Evolutionary conservation across 331 rosid genomes (phyloP).

Genomic region (Erythrophleum ivorense): DNA sequence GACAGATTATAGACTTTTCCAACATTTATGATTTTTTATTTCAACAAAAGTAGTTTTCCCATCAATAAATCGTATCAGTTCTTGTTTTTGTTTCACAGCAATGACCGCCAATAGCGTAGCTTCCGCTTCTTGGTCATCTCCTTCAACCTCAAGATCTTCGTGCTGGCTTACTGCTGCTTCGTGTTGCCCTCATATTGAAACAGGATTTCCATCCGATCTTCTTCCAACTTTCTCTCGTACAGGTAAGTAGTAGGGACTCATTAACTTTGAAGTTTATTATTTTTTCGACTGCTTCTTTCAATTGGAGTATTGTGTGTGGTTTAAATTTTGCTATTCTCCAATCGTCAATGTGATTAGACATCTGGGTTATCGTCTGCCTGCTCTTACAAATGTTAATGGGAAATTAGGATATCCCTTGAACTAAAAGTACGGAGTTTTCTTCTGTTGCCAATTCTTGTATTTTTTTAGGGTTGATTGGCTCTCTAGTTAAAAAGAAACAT

Average conservation of each 20-base stretch:
- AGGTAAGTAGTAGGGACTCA: not conserved
- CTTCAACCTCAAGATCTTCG: not conserved
- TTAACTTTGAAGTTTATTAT: not conserved
- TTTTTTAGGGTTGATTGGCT: not conserved
- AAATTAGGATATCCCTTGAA: not conserved
- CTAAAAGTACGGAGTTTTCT: not conserved
- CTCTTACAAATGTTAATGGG: not conserved
- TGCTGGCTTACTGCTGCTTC: not conserved
- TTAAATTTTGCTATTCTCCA: not conserved
- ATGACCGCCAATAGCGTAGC: not conserved
- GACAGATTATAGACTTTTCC: not conserved
- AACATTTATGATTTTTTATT: not conserved
- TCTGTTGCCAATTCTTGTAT: not conserved
- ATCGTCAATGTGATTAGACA: not conserved
- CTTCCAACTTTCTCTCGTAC: not conserved
- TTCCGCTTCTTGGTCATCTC: not conserved
- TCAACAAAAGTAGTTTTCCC: not conserved
- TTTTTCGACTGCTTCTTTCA: not conserved
- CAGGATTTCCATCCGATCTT: not conserved
- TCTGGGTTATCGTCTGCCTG: not conserved
- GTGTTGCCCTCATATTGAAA: not conserved
- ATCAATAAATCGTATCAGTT: not conserved
- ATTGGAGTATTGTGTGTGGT: not conserved
- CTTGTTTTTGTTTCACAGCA: not conserved
- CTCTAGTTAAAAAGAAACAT: not conserved